Base-by-base conservation (phyloP, 257 asterid genomes). In the Penstemon eatonii region DNA sequence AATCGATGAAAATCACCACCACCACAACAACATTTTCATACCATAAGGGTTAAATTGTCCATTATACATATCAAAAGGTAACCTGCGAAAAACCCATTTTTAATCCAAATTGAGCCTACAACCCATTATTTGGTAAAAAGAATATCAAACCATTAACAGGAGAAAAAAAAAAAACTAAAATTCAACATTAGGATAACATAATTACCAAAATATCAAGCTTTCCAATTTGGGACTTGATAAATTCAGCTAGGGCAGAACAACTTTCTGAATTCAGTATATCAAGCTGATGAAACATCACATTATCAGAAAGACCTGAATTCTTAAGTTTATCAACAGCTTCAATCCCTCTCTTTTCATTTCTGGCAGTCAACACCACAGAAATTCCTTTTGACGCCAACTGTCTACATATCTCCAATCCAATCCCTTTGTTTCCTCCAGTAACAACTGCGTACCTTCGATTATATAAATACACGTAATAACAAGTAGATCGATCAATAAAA, bases 351-450 rank as follows among this genome's bases (percentile, higher is more conserved):
- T 73, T 78, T 42, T 71, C 80, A 65, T 88, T 79, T 73, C 95
- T 80, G 0, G 88, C 87, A 3, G 90, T 82, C 38, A 83, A 36
- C 63, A 83, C 76, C 44, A 85, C 95, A 3, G 69, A 60, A 11
- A 84, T 55, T 5, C 89, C 89, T 40, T 77, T 41, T 56, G 81
- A 73, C 12, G 81, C 85, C 40, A 87, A 77, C 68, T 87, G 88
- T 75, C 77, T 76, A 6, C 88, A 82, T 18, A 86, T 80, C 46
- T 78, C 93, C 0, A 86, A 69, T 5, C 93, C 93, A 4, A 82
- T 84, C 59, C 93, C 93, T 69, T 75, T 86, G 59, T 84, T 86
- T 44, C 82, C 84, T 36, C 92, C 92, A 4, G 87, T 86, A 3
- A 86, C 86, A 39, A 83, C 81, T 0, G 90, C 90, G 70, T 61